Conservation (phyloP, 2,329 filamentous ascomycete species). For the Setomelanomma holmii region DNA sequence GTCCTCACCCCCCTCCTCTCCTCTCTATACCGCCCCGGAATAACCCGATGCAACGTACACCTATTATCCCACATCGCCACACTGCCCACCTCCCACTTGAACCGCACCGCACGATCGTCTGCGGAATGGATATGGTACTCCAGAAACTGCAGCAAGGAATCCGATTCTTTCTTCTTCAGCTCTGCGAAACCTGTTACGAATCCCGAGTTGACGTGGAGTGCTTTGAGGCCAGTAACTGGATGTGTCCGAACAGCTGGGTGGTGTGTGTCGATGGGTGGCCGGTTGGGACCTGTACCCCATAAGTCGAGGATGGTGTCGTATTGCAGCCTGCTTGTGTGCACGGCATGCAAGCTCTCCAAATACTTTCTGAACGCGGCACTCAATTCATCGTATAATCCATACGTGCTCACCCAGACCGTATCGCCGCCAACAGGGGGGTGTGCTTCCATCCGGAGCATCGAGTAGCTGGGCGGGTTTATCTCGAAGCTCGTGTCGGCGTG, state of each 20-base stretch:
- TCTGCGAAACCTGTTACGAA: slow-evolving; percentile 59
- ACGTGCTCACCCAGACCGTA: slow-evolving; percentile 7
- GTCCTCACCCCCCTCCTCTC: not conserved
- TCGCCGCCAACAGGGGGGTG: not conserved
- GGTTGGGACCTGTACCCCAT: not conserved
- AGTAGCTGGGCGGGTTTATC: slow-evolving; percentile 9
- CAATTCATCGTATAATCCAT: slow-evolving; percentile 18
- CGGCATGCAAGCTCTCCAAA: slow-evolving; percentile 9
- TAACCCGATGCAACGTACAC: slow-evolving; percentile 8
- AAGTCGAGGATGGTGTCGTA: slow-evolving; percentile 48
- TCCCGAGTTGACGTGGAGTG: slow-evolving; percentile 47
- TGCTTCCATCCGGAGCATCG: slow-evolving; percentile 5
- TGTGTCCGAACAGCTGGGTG: slow-evolving; percentile 60
- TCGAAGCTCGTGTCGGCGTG: not conserved
- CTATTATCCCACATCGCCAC: slow-evolving; percentile 24
- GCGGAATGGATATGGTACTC: slow-evolving; percentile 15
- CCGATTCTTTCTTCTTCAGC: slow-evolving; percentile 58
- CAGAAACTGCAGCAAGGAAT: slow-evolving; percentile 31
- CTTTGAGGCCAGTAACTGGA: slow-evolving; percentile 57
- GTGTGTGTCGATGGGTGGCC: slow-evolving; percentile 17
- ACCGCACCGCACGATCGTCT: slow-evolving; percentile 14
- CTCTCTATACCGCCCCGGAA: not conserved
- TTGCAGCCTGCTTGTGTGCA: slow-evolving; percentile 1
- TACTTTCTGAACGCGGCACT: slow-evolving; percentile 12
- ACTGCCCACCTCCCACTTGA: slow-evolving; percentile 14